These are phyloP conservation scores for Spathaspora girioi DNA, from an alignment of 805 yeast genomes.

Conservation along the genomic window DNA sequence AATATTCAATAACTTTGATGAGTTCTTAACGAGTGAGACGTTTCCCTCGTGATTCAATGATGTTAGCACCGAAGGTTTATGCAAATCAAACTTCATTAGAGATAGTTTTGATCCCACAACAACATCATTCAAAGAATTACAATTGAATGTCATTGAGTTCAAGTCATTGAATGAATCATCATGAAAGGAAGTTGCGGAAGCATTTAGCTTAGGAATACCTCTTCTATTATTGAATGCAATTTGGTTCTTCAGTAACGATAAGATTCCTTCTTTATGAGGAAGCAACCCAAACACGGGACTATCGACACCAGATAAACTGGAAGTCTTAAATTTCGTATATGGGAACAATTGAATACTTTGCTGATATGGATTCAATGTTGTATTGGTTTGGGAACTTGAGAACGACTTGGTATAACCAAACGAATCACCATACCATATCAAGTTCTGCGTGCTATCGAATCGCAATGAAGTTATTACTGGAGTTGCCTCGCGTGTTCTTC, in stretches of 20 bases:
- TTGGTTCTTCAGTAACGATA: conserved; percentile 28
- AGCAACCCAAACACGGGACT: conserved; percentile 25
- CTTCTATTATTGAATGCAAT: conserved; percentile 32
- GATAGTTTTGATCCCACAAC: conserved; percentile 7
- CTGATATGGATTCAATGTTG: conserved; percentile 15
- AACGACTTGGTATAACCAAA: conserved; percentile 44
- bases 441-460: conserved; percentile 72
- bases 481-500: background rate
- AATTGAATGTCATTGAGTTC: conserved; percentile 31
- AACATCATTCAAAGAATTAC: conserved; percentile 15
- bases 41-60: conserved; percentile 40
- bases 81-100: conserved; percentile 31
- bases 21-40: conserved; percentile 43
- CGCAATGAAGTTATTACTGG: conserved; percentile 21
- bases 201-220: conserved; percentile 24
- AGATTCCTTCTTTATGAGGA: conserved; percentile 30
- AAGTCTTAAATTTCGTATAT: conserved; percentile 33
- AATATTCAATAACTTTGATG: conserved; percentile 49
- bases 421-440: conserved; percentile 82
- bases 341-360: conserved; percentile 23
- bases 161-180: conserved; percentile 17
- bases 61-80: conserved; percentile 21
- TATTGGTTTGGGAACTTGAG: conserved; percentile 12
- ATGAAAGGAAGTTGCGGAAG: conserved; percentile 11
- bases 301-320: conserved; percentile 8